phyloP scores from a whole-genome alignment of 345 rosid genomes.

The Rhodamnia rubescens region DNA sequence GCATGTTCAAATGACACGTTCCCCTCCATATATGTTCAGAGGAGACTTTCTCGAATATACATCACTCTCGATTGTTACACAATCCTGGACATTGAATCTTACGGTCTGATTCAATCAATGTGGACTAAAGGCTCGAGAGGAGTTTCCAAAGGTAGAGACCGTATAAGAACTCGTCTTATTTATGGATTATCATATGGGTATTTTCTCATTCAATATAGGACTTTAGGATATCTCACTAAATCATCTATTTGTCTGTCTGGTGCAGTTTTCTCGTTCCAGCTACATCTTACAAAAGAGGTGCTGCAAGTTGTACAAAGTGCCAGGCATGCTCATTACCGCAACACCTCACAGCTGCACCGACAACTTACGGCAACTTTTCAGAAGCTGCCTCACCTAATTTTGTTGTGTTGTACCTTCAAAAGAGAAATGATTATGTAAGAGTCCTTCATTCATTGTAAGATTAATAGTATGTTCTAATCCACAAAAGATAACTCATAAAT shows the following conservation, averaged over 20 bases:
- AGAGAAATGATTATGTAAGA: no score
- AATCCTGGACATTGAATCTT: not conserved
- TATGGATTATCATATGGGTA: no score
- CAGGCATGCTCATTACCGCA: not conserved
- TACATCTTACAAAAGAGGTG: not conserved
- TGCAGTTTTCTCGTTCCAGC: not conserved
- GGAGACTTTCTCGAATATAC: not conserved
- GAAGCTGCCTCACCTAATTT: not conserved
- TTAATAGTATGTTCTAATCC: no score
- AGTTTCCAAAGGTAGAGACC: not conserved
- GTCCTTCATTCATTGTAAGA: no score
- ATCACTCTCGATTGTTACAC: not conserved
- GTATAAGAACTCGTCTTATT: not conserved
- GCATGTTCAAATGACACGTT: not conserved
- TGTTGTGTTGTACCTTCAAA: not conserved
- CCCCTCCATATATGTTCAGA: not conserved
- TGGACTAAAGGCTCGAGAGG: not conserved
- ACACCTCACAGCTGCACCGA: not conserved
- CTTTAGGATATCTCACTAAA: not conserved
- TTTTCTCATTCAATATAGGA: no score
- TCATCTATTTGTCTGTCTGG: accelerated
- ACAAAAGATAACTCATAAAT: no score
- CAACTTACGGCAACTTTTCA: not conserved
- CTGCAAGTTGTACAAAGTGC: not conserved
- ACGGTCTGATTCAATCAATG: not conserved